Base-by-base conservation (phyloP, 2,329 filamentous ascomycete species). In the Curvularia lunata region DNA sequence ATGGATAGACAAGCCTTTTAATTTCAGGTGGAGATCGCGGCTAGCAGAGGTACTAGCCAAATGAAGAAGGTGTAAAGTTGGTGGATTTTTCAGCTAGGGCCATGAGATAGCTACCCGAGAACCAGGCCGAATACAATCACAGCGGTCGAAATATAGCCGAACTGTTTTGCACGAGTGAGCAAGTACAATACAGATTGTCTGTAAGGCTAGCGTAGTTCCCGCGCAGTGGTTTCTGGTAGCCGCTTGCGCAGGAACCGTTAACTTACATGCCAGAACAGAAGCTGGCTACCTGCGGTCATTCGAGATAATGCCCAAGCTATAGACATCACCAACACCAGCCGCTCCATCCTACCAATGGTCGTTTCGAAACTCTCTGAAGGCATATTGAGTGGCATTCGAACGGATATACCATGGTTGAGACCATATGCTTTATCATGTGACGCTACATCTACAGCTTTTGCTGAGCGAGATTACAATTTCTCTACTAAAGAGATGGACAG, bases 1-100 rank as follows among this genome's bases (percentile, higher is more conserved):
- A 13, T 46, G 41, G 34, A 47, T n/a, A 18, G 32, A 50, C 18
- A 45, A 55, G 52, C 52, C 42, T 54, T 51, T 54, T 54, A 25
- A 43, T 23, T 25, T 47, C 21, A 28, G 27, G 12, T 48, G 19
- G 45, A 56, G 47, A 53, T 51, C 18, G 30, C 40, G 37, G 43
- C 56, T 42, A 48, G 18, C n/a, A 13, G 28, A 28, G 18, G 37
- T 34, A 21, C 54, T 56, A 56, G 32, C 42, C 49, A 3, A 7
- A 53, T 42, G 12, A 27, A 48, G 54, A 56, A 56, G 54, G 49
- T 19, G 37, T 32, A 16, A 19, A 27, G 42, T 21, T 5, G 37
- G n/a, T n/a, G n/a, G n/a, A n/a, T n/a, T n/a, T n/a, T n/a, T n/a
- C n/a, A n/a, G n/a, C n/a, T n/a, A n/a, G n/a, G n/a, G 12, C 6